Evolutionary conservation across 2,329 filamentous ascomycete genomes (phyloP).

Genomic region (Cephalotrichum gorgonifer): DNA sequence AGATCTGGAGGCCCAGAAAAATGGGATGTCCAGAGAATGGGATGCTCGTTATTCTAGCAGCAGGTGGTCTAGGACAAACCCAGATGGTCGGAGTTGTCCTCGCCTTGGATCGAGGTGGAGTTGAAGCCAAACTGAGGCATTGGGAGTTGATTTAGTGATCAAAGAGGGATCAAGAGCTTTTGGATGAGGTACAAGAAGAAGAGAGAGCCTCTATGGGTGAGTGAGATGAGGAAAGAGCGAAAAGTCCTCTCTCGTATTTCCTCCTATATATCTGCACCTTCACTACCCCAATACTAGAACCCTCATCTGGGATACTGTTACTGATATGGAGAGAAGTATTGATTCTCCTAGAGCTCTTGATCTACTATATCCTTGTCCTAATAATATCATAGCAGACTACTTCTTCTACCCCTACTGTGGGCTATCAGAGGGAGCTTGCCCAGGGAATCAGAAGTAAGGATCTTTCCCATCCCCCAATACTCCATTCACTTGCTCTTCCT

Average conservation of each 20-base stretch:
- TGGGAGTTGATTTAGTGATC: no score
- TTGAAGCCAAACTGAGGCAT: no score
- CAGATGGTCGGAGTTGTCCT: neutral
- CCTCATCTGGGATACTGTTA: neutral
- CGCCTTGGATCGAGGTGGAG: neutral
- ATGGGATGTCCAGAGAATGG: no score
- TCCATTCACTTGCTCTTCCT: constrained; percentile 1
- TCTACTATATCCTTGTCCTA: constrained; percentile 3
- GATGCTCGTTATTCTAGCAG: no score
- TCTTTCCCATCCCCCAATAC: neutral
- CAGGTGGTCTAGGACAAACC: neutral
- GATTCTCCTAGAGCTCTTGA: neutral
- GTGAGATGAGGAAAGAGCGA: no score
- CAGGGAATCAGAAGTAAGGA: neutral
- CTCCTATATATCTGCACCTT: no score
- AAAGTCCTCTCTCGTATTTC: no score
- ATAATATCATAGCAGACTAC: neutral
- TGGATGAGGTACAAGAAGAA: no score
- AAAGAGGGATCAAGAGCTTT: no score
- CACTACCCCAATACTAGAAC: no score
- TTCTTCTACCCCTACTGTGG: constrained; percentile 1
- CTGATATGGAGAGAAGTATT: neutral
- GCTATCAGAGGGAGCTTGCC: neutral
- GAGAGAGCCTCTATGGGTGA: no score
- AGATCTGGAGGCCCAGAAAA: no score